Evolutionary conservation across 2,329 filamentous ascomycete species (phyloP), one percentile per base, ranked within the genome.

Genomic region (Paraphaeosphaeria sporulosa): DNA sequence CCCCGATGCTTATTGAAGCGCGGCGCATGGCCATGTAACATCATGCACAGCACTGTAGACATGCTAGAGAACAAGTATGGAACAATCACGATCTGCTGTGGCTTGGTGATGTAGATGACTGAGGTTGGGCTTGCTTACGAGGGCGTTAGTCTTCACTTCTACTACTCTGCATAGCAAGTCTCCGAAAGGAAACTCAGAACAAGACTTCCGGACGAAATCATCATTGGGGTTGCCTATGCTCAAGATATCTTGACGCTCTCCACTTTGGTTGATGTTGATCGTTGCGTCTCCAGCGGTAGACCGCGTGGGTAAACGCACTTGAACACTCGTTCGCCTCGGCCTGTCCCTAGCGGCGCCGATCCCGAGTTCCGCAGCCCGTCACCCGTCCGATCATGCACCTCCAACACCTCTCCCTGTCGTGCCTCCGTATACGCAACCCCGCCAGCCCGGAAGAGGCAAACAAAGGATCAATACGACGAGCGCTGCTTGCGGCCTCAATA

Each of bases 1-100:
- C 42, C 46, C 47, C 42, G 19, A 15, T 25, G 30, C 19, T 25
- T 46, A 13, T 25, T 12, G 36, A 46, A 19, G 17, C 36, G n/a
- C 34, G 42, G 13, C 21, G 50, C 50, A 27, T 56, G 23, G 32
- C 44, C 34, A 23, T 56, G 54, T 56, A 56, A 19, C 34, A 48
- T 30, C 25, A 55, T 32, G 52, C 52, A 55, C 47, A 55, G 42
- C 51, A 27, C 52, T 55, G 27, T 46, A 46, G 42, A 43, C 40
- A 46, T 55, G 30, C 40, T 36, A 47, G 42, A 47, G 27, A 44
- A 47, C 7, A 25, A 10, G 17, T 12, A 19, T 55, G 30, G 10
- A 36, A 25, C n/a, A 36, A 34, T 38, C 4, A 47, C 47, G 7
- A 21, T 46, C 8, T n/a, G n/a, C n/a, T n/a, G n/a, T 32, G 6